Evolutionary conservation across 169 alveolate genomes (phyloP), one percentile per base, ranked within the genome.

Genomic region (Plasmodium gallinaceum): DNA sequence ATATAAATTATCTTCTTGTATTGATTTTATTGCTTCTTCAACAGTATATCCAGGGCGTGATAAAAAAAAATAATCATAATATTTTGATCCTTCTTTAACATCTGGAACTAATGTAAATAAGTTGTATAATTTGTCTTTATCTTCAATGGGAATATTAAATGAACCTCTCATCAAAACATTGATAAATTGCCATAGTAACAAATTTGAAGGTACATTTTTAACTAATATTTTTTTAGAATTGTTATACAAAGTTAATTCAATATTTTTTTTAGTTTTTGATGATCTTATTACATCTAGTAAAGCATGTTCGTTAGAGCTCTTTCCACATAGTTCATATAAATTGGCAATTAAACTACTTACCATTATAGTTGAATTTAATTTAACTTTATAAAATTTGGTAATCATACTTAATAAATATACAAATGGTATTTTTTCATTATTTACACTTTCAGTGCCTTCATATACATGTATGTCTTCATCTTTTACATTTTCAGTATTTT

Each of bases 131-230:
- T 60, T 69, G 8, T 86, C 92, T 51, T 70, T 45, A 4, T 72
- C 87, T 32, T 86, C 75, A 32, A 86, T 65, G 20, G 86, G 76
- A 22, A 86, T 37, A 66, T 86, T 86, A 39, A 86, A 86, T 16
- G 92, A 71, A 32, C 88, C 92, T 24, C 54, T 69, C 87, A 86
- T 70, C 37, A 86, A 32, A 6, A 61, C 70, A 45, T 86, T 86
- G n/a, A 86, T 51, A 71, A 86, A 72, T 71, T 70, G 69, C 92
- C 92, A 86, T 39, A 86, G 52, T 22, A 86, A 24, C 62, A 86
- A 16, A 7, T 48, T 42, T 22, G 58, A 43, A 18, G 92, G 92
- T 2, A 86, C 92, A 71, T 86, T 86, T 60, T 86, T 86, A 18
- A 86, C 64, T 26, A 64, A 12, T 61, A 86, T 20, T 43, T 71